Conservation (phyloP, 78 protist genomes). For the Dictyostelium purpureum region DNA sequence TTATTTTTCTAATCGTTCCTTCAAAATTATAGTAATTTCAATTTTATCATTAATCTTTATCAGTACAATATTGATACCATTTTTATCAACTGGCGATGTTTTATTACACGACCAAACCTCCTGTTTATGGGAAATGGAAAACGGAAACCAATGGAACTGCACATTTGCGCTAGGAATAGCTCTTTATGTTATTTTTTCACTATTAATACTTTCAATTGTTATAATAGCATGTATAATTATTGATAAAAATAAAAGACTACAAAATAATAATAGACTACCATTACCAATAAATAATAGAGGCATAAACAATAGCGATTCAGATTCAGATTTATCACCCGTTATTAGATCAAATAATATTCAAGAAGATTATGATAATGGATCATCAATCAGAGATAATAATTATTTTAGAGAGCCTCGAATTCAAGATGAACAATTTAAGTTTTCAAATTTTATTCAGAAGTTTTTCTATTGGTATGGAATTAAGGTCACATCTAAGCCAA, state of each 20-base stretch:
- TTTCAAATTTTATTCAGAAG: neutral
- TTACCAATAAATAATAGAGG: too few relatives aligned
- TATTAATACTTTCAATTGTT: neutral
- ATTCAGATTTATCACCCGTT: too few relatives aligned
- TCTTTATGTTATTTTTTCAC: neutral
- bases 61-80: conserved; percentile 4
- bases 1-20: neutral
- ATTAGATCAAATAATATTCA: too few relatives aligned
- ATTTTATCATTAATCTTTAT: neutral
- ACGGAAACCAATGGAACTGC: neutral
- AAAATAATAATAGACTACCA: too few relatives aligned
- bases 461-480: conserved; percentile 12
- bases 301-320: too few relatives aligned
- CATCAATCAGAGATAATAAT: too few relatives aligned
- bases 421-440: too few relatives aligned
- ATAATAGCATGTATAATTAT: neutral
- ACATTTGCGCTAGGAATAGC: neutral
- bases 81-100: neutral
- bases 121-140: neutral
- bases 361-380: too few relatives aligned
- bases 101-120: neutral
- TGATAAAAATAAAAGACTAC: neutral
- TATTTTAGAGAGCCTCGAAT: too few relatives aligned
- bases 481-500: neutral
- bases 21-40: neutral